A percentile compares a stretch with the other conserved stretches of the same genome.
Conservation (phyloP, 257 asterid species). For the Solanum habrochaites region DNA sequence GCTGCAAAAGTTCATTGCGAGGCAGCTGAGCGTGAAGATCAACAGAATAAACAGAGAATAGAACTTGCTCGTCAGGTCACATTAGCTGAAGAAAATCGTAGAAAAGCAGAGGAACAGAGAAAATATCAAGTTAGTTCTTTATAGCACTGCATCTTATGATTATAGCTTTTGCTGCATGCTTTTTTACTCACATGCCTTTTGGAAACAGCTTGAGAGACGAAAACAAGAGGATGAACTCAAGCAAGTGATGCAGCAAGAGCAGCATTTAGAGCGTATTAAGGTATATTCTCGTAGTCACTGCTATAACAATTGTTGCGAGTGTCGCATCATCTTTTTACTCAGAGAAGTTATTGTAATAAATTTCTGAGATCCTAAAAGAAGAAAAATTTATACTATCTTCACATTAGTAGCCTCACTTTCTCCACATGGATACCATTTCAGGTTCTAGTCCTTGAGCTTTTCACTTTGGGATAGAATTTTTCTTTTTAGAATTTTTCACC, state of each 20-base stretch:
- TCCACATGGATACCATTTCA: not conserved
- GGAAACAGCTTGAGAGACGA: conserved; percentile 72
- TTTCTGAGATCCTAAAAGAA: not conserved
- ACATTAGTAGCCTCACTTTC: not conserved
- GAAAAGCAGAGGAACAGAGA: conserved; percentile 90
- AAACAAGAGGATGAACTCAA: conserved; percentile 92
- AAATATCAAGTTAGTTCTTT: conserved; percentile 54
- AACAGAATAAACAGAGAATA: conserved; percentile 62
- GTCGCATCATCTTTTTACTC: not conserved
- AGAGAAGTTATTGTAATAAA: not conserved
- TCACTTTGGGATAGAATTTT: not conserved
- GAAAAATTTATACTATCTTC: not conserved
- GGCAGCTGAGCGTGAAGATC: conserved; percentile 91
- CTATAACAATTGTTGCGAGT: not conserved
- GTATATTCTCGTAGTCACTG: conserved; percentile 18
- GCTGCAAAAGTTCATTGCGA: conserved; percentile 92
- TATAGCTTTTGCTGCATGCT: not conserved
- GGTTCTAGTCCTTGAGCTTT: not conserved
- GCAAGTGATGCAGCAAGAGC: conserved; percentile 90
- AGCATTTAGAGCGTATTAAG: conserved; percentile 77
- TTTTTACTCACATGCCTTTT: conserved; percentile 8
- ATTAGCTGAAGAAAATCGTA: conserved; percentile 79
- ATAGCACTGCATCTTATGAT: not conserved
- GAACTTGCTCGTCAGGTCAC: conserved; percentile 83
- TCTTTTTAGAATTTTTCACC: not conserved